Evolutionary conservation across 129 eudicot species (phyloP).

Genomic region (Artemisia argyi): DNA sequence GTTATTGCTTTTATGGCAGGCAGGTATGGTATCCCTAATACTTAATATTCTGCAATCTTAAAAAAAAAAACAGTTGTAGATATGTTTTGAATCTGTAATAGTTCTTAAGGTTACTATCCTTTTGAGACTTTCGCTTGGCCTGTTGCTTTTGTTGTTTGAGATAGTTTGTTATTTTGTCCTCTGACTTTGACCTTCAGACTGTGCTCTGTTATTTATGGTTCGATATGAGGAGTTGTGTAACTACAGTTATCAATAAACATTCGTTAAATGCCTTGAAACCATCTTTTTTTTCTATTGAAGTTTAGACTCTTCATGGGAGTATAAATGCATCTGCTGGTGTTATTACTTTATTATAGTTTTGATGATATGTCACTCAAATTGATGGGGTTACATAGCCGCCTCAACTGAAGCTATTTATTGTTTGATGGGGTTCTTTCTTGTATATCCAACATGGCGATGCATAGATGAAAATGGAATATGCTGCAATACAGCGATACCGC

Average conservation of each 20-base stretch:
- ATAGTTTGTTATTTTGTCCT: conserved; percentile 27
- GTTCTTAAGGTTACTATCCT: conserved; percentile 21
- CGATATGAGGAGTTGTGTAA: conserved; percentile 10
- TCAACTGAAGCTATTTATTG: no score
- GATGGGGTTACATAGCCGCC: no score
- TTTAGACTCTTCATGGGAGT: no score
- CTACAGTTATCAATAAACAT: neutral
- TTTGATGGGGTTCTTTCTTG: no score
- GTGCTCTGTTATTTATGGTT: conserved; percentile 22
- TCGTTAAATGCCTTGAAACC: neutral
- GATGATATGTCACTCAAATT: no score
- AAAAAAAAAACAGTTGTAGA: conserved; percentile 23
- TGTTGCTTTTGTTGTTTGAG: conserved; percentile 11
- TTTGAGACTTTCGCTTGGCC: conserved; percentile 1
- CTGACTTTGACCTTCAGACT: conserved; percentile 5
- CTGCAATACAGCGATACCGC: no score
- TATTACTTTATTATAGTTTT: no score
- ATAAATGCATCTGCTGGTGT: no score
- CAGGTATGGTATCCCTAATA: conserved; percentile 22
- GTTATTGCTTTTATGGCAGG: conserved; percentile 15
- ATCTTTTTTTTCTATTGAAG: no score
- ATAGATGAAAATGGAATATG: no score
- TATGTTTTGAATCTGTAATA: conserved; percentile 24
- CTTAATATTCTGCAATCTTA: neutral
- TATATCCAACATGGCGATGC: no score